Evolutionary conservation across 441 rosid species (phyloP).

Genomic region (Geranium incanum): DNA sequence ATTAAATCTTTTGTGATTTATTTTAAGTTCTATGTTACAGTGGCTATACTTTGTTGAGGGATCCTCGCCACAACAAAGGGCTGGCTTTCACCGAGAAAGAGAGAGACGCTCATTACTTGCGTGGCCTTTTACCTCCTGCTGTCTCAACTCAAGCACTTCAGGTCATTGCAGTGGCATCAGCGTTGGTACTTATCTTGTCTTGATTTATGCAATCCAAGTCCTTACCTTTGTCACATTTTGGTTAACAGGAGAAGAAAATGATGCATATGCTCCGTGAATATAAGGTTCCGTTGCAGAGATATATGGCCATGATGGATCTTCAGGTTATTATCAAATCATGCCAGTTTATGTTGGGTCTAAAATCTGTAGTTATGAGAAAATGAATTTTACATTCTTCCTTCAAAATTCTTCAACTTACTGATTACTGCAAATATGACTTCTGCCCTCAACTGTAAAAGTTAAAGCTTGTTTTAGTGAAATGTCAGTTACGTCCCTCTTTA

Average conservation of each 20-base stretch:
- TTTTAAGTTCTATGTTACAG: constrained; percentile 30
- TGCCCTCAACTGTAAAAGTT: background rate
- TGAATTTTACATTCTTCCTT: background rate
- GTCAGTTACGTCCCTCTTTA: background rate
- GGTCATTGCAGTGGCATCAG: constrained; percentile 33
- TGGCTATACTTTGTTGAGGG: constrained; percentile 80
- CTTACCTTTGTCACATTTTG: constrained; percentile 9
- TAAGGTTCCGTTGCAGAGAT: constrained; percentile 80
- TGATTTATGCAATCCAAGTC: background rate
- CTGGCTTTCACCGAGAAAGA: constrained; percentile 74
- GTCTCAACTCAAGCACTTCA: constrained; percentile 63
- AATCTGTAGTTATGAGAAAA: background rate
- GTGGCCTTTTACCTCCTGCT: constrained; percentile 89
- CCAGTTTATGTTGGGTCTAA: background rate
- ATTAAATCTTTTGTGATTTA: background rate
- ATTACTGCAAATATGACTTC: background rate
- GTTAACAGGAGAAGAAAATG: constrained; percentile 61
- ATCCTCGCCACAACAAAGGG: constrained; percentile 87
- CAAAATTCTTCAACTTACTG: background rate
- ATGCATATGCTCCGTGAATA: constrained; percentile 84
- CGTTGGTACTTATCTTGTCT: background rate
- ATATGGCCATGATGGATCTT: constrained; percentile 90
- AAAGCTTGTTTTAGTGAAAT: background rate
- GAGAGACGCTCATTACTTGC: constrained; percentile 87
- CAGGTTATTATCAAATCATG: constrained; percentile 40